phyloP scores from a whole-genome alignment of 129 eudicot species.

The Flaveria brownii region DNA sequence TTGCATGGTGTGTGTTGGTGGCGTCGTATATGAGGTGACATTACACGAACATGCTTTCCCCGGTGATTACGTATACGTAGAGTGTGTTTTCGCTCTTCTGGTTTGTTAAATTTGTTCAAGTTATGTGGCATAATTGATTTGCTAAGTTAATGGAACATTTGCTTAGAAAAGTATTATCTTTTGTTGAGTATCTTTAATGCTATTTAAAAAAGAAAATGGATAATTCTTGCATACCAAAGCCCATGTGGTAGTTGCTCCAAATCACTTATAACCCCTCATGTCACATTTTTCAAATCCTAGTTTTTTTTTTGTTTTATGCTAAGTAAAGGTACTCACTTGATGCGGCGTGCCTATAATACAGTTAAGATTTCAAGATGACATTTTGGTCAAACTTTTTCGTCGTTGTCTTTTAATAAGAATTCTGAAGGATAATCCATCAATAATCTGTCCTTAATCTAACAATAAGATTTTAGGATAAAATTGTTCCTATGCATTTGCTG shows the following conservation, averaged over 20 bases:
- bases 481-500: no score
- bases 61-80: neutral
- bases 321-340: no score
- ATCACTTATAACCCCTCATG: neutral
- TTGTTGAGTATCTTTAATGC: neutral
- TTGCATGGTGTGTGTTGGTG: neutral
- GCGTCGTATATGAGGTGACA: neutral
- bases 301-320: neutral
- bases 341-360: no score
- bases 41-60: neutral
- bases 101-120: neutral
- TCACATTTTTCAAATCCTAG: neutral
- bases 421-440: no score
- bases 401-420: no score
- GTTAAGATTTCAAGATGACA: no score
- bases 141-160: neutral
- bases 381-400: no score
- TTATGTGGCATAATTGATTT: no score
- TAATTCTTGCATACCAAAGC: neutral
- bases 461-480: no score
- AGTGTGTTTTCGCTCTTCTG: neutral
- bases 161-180: neutral
- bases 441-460: no score
- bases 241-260: conserved; percentile 4
- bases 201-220: neutral